These are phyloP conservation scores for Trichoderma orchidacearum DNA, from an alignment of 495 filamentous ascomycete species.

Conservation along the genomic window DNA sequence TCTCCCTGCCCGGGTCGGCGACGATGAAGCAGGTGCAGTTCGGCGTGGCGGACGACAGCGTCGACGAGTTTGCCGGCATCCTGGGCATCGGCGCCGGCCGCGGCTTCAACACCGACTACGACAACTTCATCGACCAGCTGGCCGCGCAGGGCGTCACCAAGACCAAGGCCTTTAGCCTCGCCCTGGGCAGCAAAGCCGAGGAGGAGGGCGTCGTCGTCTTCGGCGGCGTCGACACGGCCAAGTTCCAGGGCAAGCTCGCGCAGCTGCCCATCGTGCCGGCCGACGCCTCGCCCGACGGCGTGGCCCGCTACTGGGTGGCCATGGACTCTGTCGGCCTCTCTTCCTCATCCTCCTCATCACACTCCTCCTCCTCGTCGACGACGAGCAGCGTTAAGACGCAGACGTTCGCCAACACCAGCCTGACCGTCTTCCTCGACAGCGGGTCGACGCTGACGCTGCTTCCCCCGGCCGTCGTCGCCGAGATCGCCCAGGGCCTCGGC, in stretches of 20 bases:
- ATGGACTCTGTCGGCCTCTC: constrained; percentile 44
- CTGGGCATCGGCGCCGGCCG: constrained; percentile 31
- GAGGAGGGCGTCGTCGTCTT: constrained; percentile 72
- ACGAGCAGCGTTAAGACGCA: constrained; percentile 28
- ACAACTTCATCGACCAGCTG: constrained; percentile 32
- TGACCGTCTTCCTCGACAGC: constrained; percentile 73
- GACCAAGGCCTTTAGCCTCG: constrained; percentile 33
- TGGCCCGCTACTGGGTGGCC: constrained; percentile 42
- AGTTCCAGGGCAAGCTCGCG: constrained; percentile 59
- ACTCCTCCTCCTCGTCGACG: too few species aligned
- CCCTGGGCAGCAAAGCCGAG: constrained; percentile 30
- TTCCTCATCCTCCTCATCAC: too few species aligned
- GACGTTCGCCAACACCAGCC: constrained; percentile 30
- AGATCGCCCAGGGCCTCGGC: constrained; percentile 52
- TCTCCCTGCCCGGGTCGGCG: constrained; percentile 22
- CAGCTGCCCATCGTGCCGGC: constrained; percentile 51
- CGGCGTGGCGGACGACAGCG: constrained; percentile 23
- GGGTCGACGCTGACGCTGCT: constrained; percentile 83
- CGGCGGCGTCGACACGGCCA: constrained; percentile 77
- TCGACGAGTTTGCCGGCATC: constrained; percentile 31
- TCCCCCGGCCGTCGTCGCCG: constrained; percentile 46
- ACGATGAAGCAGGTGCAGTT: constrained; percentile 26
- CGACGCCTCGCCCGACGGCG: constrained; percentile 21
- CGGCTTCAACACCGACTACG: constrained; percentile 24
- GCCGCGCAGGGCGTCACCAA: constrained; percentile 21